Conservation (phyloP, 495 filamentous ascomycete species). For the Penicillium fimorum region DNA sequence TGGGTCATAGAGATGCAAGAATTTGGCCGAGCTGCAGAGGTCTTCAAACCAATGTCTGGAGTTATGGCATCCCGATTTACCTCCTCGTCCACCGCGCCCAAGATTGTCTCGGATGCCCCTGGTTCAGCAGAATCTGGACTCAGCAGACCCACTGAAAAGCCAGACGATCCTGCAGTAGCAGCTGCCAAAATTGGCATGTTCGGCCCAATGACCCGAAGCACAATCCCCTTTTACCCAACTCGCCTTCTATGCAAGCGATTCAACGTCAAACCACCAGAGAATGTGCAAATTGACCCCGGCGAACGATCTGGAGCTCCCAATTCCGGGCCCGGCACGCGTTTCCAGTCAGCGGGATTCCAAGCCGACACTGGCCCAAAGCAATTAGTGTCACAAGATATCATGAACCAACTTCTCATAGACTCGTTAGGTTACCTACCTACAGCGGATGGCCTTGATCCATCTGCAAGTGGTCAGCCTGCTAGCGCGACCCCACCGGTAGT, state of each 20-base stretch:
- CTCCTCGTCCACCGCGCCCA: constrained; percentile 56
- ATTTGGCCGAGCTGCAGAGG: constrained; percentile 82
- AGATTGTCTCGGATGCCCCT: constrained; percentile 43
- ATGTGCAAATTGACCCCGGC: constrained; percentile 63
- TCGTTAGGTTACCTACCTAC: constrained; percentile 23
- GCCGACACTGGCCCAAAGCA: constrained; percentile 31
- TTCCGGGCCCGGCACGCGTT: constrained; percentile 25
- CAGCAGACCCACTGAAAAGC: constrained; percentile 57
- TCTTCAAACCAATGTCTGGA: constrained; percentile 89
- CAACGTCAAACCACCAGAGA: constrained; percentile 71
- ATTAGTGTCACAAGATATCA: constrained; percentile 43
- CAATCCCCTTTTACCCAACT: constrained; percentile 73
- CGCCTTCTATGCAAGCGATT: constrained; percentile 90
- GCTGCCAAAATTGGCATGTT: constrained; percentile 94
- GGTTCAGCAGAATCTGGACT: constrained; percentile 47
- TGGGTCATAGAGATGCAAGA: constrained; percentile 80
- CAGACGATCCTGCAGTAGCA: constrained; percentile 75
- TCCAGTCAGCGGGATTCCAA: constrained; percentile 40
- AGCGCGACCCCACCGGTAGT: constrained; percentile 10
- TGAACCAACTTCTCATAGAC: constrained; percentile 39
- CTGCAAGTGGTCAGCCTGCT: constrained; percentile 1
- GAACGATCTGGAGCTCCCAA: constrained; percentile 26
- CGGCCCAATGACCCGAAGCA: constrained; percentile 76
- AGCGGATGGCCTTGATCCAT: constrained; percentile 12
- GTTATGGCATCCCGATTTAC: constrained; percentile 93